Evolutionary conservation across 441 rosid genomes (phyloP).

Genomic region (Heliophila coronopifolia): DNA sequence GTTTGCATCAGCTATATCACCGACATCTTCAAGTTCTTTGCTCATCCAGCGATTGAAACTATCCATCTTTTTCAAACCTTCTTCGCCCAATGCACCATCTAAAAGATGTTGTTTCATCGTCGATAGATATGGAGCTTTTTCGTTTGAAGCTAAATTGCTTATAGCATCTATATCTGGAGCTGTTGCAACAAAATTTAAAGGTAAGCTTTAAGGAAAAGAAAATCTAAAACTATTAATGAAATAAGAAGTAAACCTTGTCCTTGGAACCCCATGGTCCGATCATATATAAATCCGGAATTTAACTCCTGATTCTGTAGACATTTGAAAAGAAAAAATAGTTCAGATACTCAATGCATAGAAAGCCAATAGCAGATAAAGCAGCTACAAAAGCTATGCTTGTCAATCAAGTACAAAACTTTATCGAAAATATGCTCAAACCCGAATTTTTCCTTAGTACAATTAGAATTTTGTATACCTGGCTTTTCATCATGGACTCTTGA

Average conservation of each 20-base stretch:
- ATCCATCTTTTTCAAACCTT: slow-evolving; percentile 67
- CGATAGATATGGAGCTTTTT: slow-evolving; percentile 41
- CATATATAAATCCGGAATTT: slow-evolving; percentile 33
- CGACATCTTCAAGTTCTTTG: slow-evolving; percentile 84
- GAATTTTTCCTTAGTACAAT: no score
- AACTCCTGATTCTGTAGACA: slow-evolving; percentile 37
- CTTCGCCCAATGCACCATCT: slow-evolving; percentile 43
- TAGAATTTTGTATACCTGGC: slow-evolving; percentile 40
- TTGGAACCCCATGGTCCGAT: slow-evolving; percentile 27
- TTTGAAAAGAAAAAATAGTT: neutral
- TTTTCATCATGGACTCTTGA: slow-evolving; percentile 38
- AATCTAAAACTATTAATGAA: slow-evolving; percentile 10
- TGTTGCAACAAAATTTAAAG: slow-evolving; percentile 26
- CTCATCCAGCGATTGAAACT: slow-evolving; percentile 94
- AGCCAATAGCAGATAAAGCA: no score
- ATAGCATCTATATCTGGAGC: slow-evolving; percentile 34
- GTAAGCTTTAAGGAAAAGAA: slow-evolving; percentile 24
- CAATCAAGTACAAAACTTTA: no score
- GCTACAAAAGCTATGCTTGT: no score
- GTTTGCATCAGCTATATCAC: slow-evolving; percentile 66
- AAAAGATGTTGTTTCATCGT: slow-evolving; percentile 41
- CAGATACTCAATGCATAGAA: neutral
- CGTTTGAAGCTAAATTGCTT: slow-evolving; percentile 33
- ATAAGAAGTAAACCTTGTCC: slow-evolving; percentile 32
- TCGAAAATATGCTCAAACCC: neutral